phyloP scores from a whole-genome alignment of 441 rosid species.

The Rhodomyrtus psidioides region DNA sequence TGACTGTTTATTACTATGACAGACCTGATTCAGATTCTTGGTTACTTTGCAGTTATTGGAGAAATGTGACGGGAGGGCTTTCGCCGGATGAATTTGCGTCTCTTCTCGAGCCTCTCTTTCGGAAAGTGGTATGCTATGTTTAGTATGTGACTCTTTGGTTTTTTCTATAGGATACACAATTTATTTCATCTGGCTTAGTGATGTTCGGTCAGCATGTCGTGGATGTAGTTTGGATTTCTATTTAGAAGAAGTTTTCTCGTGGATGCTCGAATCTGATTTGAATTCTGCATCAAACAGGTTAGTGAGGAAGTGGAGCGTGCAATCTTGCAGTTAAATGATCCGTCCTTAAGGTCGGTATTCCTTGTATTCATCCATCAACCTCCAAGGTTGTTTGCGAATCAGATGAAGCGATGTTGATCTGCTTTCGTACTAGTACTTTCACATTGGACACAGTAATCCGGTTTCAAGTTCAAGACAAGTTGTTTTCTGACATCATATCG shows the following conservation, averaged over 20 bases:
- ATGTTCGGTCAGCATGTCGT: background rate
- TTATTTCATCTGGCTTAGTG: background rate
- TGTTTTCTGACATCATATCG: background rate
- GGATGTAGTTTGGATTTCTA: background rate
- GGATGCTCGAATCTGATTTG: background rate
- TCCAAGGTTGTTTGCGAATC: background rate
- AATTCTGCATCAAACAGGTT: conserved; percentile 25
- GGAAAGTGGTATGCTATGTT: conserved; percentile 32
- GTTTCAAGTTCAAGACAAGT: background rate
- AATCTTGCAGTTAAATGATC: conserved; percentile 8
- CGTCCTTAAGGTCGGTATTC: conserved; percentile 32
- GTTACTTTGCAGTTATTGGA: conserved; percentile 26
- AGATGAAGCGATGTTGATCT: background rate
- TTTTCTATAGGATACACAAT: background rate
- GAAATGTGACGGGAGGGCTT: conserved; percentile 31
- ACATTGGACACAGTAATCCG: background rate
- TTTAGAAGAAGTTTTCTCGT: background rate
- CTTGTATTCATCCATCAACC: background rate
- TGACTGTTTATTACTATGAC: background rate
- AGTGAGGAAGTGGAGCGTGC: conserved; percentile 41
- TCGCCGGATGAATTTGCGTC: conserved; percentile 16
- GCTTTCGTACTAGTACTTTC: background rate
- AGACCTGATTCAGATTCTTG: background rate
- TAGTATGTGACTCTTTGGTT: background rate
- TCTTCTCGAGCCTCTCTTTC: conserved; percentile 37